phyloP scores from a whole-genome alignment of 306 rosid genomes.

The Echinosophora koreensis region DNA sequence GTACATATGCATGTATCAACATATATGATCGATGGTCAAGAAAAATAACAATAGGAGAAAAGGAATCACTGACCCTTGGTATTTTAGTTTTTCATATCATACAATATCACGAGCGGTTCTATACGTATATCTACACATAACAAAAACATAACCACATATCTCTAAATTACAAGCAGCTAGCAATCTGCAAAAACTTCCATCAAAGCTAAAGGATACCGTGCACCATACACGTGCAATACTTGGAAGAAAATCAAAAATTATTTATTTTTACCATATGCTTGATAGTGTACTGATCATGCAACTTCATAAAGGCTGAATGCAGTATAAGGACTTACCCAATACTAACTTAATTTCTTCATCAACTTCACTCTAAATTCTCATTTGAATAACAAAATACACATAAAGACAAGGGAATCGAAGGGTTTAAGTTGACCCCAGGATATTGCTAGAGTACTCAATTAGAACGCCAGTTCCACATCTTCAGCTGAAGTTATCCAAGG shows the following conservation, averaged over 20 bases:
- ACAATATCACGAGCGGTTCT: not conserved
- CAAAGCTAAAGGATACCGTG: not conserved
- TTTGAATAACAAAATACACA: conserved; percentile 48
- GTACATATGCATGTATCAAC: not conserved
- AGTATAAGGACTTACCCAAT: conserved; percentile 42
- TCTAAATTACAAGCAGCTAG: not conserved
- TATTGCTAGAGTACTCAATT: not conserved
- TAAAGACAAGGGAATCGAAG: conserved; percentile 34
- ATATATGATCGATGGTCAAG: not conserved
- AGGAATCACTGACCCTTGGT: not conserved
- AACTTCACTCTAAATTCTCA: conserved; percentile 49
- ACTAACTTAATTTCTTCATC: conserved; percentile 39
- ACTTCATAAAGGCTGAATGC: conserved; percentile 30
- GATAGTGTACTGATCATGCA: conserved; percentile 15
- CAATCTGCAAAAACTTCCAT: conserved; percentile 21
- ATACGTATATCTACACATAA: not conserved
- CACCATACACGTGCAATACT: conserved; percentile 21
- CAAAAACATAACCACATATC: not conserved
- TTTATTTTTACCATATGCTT: conserved; percentile 3
- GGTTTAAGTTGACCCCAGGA: conserved; percentile 42
- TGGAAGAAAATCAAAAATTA: conserved; percentile 25
- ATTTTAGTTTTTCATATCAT: not conserved
- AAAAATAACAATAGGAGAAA: not conserved
- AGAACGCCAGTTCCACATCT: conserved; percentile 35
- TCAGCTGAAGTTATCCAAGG: conserved; percentile 37